Evolutionary conservation across 2,329 filamentous ascomycete genomes (phyloP).

Genomic region (Coniochaeta sp.): DNA sequence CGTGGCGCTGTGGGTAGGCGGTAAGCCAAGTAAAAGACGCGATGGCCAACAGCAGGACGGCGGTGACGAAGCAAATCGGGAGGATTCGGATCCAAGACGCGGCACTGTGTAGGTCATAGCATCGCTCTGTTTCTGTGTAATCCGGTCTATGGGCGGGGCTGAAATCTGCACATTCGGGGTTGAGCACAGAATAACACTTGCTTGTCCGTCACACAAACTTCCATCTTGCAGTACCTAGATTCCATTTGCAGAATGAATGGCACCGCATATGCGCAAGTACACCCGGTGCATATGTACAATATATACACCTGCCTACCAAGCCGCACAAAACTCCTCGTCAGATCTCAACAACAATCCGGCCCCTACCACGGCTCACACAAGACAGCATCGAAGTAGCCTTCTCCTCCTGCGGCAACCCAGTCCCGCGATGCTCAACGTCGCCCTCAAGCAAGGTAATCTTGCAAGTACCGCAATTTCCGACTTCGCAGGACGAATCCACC

Average conservation of each 20-base stretch:
- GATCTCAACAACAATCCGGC: constrained; percentile 39
- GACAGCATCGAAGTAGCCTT: constrained; percentile 36
- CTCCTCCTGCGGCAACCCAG: constrained; percentile 36
- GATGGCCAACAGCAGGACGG: neutral
- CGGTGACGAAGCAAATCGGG: neutral
- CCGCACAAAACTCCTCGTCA: constrained; percentile 14
- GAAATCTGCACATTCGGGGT: neutral
- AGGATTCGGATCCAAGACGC: neutral
- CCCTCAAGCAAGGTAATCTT: constrained; percentile 33
- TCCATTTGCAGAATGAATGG: neutral
- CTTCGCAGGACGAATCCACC: constrained; percentile 42
- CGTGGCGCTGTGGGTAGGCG: constrained; percentile 23
- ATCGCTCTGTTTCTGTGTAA: neutral
- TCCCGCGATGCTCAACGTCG: constrained; percentile 40
- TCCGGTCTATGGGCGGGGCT: neutral
- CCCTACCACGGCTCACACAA: constrained; percentile 45
- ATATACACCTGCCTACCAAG: neutral
- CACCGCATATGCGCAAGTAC: neutral
- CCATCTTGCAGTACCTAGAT: neutral
- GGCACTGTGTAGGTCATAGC: neutral
- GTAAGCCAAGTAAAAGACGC: constrained; percentile 6
- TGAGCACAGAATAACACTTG: neutral
- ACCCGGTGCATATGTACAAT: neutral
- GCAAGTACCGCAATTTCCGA: constrained; percentile 48
- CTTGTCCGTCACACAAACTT: neutral